Percentiles rank a stretch among this genome's conserved stretches.
Conservation (phyloP, 805 yeast genomes). For the Barnettozyma botsteinii region DNA sequence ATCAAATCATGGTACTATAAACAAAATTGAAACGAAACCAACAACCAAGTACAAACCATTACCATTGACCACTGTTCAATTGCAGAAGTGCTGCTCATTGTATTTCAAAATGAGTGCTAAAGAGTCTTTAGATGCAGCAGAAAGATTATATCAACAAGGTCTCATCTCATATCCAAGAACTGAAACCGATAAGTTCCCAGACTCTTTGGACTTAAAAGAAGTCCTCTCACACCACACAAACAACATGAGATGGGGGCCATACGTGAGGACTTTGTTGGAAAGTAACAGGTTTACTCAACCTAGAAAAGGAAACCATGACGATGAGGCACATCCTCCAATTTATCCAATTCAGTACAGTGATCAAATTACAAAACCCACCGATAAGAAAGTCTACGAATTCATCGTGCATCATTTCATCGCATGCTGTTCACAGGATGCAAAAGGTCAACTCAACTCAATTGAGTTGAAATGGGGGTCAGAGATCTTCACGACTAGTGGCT, state of each 20-base stretch:
- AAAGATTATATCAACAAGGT: conserved; percentile 78
- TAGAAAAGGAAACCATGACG: conserved; percentile 76
- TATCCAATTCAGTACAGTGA: conserved; percentile 67
- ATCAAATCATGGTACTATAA: conserved; percentile 44
- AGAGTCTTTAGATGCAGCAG: conserved; percentile 71
- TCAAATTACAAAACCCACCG: conserved; percentile 33
- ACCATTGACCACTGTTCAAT: conserved; percentile 90
- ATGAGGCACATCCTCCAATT: conserved; percentile 97
- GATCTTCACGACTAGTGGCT: conserved; percentile 63
- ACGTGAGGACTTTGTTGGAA: conserved; percentile 44
- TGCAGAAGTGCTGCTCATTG: conserved; percentile 80
- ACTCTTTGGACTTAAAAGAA: conserved; percentile 59
- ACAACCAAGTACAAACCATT: conserved; percentile 76
- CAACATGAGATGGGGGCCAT: conserved; percentile 63
- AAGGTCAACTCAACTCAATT: conserved; percentile 61
- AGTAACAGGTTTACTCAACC: conserved; percentile 53
- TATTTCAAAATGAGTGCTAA: conserved; percentile 76
- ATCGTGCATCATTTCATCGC: conserved; percentile 84
- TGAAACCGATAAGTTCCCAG: conserved; percentile 86
- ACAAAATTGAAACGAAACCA: conserved; percentile 49
- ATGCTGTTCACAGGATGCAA: conserved; percentile 87
- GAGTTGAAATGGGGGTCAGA: conserved; percentile 76
- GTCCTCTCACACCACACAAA: conserved; percentile 56
- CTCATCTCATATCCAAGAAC: conserved; percentile 95
- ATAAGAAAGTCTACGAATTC: conserved; percentile 76